These are phyloP conservation scores for Dorcoceras hygrometricum DNA, from an alignment of 257 asterid species.

Conservation along the genomic window DNA sequence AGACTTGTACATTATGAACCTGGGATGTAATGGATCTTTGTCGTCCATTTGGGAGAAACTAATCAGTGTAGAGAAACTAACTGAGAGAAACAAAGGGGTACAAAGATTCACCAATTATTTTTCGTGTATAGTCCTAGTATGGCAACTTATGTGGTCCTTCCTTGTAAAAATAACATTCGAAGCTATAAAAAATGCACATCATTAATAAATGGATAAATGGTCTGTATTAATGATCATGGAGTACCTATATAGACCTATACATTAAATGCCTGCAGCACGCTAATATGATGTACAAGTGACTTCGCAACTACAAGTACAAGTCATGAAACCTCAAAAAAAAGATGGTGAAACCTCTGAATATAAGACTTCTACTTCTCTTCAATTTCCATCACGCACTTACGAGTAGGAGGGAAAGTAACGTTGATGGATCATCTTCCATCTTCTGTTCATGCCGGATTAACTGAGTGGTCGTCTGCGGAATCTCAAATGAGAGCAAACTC, in stretches of 20 bases:
- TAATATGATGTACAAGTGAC: background rate
- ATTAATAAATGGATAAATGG: background rate
- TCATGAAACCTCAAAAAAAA: background rate
- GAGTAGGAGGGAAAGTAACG: conserved; percentile 18
- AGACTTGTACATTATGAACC: no score
- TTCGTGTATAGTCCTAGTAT: no score
- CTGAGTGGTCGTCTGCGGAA: conserved; percentile 22
- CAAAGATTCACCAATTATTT: no score
- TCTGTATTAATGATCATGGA: background rate
- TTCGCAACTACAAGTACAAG: background rate
- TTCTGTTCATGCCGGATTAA: conserved; percentile 18
- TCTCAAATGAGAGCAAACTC: conserved; percentile 47
- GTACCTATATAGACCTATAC: background rate
- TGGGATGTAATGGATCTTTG: no score
- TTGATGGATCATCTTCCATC: conserved; percentile 23
- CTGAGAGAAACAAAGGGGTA: no score
- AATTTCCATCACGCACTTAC: conserved; percentile 17
- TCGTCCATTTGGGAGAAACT: no score
- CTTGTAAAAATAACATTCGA: no score
- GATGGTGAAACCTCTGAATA: background rate
- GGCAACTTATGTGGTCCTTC: no score
- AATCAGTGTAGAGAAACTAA: no score
- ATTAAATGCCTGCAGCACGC: background rate
- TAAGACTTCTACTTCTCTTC: background rate
- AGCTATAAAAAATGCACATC: no score